Base-by-base conservation (phyloP, 805 yeast genomes). In the Saturnispora ahearnii region DNA sequence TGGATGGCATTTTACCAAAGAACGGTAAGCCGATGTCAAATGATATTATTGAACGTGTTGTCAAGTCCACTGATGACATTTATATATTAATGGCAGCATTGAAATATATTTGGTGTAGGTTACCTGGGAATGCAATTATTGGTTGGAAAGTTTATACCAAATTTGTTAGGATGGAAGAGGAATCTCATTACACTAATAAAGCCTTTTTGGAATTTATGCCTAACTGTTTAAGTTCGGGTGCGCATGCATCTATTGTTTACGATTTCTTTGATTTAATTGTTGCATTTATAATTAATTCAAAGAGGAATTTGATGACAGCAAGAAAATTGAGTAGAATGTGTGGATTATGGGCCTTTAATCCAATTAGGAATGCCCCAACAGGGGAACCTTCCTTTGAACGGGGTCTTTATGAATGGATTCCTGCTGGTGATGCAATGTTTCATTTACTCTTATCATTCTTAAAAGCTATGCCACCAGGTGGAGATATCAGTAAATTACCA, bases 201-300 rank as follows among this genome's bases (percentile, higher is more conserved):
- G 87, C 96, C 0, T 89, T 89, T 61, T 66, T 86, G 41, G 82
- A 82, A 46, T 77, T 84, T 50, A 85, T 89, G 87, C 96, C 96
- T 1, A 81, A 80, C 53, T 85, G 95, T 64, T 71, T 87, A 22
- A 76, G 84, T 2, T 82, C 93, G 0, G 87, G 93, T 2, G 83
- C 91, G 5, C 96, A 88, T 66, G 95, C 96, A 0, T 82, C 93
- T 1, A 87, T 90, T 4, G 91, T 87, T 4, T 87, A 86, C 63
- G 95, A 87, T 62, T 90, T 88, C 59, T 76, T 88, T 58, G 96
- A 89, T 60, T 72, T 89, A 33, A 67, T 90, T 41, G 85, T 87
- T 10, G 75, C 88, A 10, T 67, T 89, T 40, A 81, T 95, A 0
- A 79, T 95, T 9, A 85, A 87, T 65, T 80, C 95, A 3, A 84